phyloP scores from a whole-genome alignment of 495 filamentous ascomycete genomes.

The Talaromyces thailandensis region DNA sequence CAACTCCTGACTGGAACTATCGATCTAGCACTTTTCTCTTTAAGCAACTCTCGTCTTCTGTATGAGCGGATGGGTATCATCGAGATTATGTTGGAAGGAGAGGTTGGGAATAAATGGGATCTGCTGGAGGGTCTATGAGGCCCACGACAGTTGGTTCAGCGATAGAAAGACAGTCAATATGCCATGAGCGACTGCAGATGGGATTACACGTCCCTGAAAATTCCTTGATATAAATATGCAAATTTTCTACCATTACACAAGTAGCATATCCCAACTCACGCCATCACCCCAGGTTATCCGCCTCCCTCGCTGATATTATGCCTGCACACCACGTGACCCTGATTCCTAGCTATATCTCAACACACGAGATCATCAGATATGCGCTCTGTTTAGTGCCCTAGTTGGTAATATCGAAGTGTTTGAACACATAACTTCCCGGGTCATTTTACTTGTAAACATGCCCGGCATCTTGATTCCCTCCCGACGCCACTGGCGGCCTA shows the following conservation, averaged over 20 bases:
- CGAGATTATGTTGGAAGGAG: not conserved
- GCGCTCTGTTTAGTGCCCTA: too few relatives aligned
- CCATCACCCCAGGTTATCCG: not conserved
- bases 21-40: not conserved
- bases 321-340: not conserved
- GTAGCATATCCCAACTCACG: not conserved
- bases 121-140: not conserved
- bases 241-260: too few relatives aligned
- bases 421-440: not conserved
- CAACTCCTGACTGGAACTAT: not conserved
- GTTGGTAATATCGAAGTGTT: too few relatives aligned
- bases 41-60: not conserved
- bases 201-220: not conserved
- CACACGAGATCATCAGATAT: not conserved
- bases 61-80: not conserved
- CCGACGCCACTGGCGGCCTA: not conserved
- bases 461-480: not conserved
- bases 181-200: not conserved
- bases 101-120: not conserved
- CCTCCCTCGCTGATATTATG: too few relatives aligned
- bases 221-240: not conserved
- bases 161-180: not conserved
- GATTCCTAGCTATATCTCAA: not conserved
- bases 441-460: not conserved
- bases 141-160: not conserved